Conservation (phyloP, 169 alveolate genomes). For the Plasmodium gallinaceum region DNA sequence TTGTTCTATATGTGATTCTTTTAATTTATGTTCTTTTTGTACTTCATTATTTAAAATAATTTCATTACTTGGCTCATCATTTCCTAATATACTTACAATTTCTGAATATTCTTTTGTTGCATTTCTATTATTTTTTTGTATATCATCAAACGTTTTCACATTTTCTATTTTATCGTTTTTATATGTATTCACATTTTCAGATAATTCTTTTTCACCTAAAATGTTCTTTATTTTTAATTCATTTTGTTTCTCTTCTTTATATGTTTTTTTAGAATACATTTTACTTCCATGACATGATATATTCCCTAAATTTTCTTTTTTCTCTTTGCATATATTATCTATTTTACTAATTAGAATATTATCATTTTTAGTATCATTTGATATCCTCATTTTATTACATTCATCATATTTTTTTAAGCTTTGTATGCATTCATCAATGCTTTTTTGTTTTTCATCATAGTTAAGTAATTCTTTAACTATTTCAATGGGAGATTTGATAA, state of each 20-base stretch:
- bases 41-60: constrained; percentile 2
- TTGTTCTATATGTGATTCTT: constrained; percentile 19
- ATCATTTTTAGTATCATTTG: background rate
- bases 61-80: constrained; percentile 38
- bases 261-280: background rate
- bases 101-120: constrained; percentile 1
- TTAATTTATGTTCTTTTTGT: background rate
- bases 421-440: constrained; percentile 27
- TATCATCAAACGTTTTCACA: background rate
- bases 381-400: background rate
- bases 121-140: background rate
- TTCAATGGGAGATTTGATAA: constrained; percentile 20
- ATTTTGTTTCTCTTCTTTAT: background rate
- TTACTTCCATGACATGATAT: background rate
- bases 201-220: background rate
- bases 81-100: constrained; percentile 16
- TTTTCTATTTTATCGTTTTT: background rate
- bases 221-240: background rate
- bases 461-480: constrained; percentile 29
- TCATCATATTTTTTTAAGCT: constrained; percentile 13
- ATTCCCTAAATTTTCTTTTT: background rate
- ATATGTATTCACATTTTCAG: background rate
- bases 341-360: background rate
- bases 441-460: constrained; percentile 40
- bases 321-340: background rate